phyloP scores from a whole-genome alignment of 2,329 filamentous ascomycete genomes.

The Fusarium veterinarium region DNA sequence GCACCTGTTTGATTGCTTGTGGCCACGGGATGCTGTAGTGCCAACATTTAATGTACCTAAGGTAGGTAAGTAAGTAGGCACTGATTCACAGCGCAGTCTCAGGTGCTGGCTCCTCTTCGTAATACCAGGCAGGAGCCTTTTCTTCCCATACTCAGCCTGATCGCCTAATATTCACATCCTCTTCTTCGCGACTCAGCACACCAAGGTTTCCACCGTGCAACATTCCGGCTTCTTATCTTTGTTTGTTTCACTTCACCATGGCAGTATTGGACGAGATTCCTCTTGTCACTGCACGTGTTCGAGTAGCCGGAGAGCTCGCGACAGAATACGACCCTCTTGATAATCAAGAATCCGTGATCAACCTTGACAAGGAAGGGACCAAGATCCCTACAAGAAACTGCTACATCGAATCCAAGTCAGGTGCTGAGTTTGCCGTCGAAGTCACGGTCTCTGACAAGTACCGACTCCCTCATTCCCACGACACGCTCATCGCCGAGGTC shows the following conservation, averaged over 20 bases:
- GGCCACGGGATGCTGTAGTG: background rate
- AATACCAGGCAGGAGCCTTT: background rate
- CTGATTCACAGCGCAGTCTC: background rate
- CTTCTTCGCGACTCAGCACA: background rate
- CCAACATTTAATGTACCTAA: background rate
- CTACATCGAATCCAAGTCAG: slow-evolving; percentile 43
- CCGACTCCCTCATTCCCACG: fast-evolving
- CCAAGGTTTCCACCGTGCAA: fast-evolving
- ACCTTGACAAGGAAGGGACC: background rate
- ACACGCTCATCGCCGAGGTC: fast-evolving
- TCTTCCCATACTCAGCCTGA: background rate
- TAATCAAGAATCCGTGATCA: background rate
- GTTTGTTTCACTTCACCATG: slow-evolving; percentile 14
- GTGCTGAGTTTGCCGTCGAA: slow-evolving; percentile 32
- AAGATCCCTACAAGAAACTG: background rate
- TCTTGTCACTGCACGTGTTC: slow-evolving; percentile 28
- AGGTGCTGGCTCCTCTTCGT: background rate
- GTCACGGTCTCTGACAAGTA: background rate
- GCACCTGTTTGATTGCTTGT: background rate
- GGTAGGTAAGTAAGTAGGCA: no score
- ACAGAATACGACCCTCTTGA: slow-evolving; percentile 34
- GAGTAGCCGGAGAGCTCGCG: slow-evolving; percentile 32
- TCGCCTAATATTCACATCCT: no score
- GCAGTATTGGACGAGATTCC: slow-evolving; percentile 35
- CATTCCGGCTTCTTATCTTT: background rate